Conservation (phyloP, 192 early-diverging fungal genomes). For the Podila clonocystis region DNA sequence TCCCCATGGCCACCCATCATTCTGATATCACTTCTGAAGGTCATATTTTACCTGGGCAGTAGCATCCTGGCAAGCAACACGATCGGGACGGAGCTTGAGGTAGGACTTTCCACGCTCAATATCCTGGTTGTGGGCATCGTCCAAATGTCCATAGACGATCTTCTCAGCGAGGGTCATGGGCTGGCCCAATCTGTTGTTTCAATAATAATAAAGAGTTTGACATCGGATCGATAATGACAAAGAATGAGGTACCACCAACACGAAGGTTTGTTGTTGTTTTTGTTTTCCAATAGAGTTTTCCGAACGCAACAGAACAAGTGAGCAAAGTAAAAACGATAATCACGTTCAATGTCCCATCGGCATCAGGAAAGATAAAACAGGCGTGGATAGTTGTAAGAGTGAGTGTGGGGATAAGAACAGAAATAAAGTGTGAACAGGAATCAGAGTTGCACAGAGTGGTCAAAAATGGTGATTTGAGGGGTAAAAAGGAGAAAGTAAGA, state of each 20-base stretch:
- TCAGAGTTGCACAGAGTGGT: background rate
- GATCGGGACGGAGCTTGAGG: constrained; percentile 96
- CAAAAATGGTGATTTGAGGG: background rate
- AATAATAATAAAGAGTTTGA: background rate
- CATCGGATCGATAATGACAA: background rate
- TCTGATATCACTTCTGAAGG: no score
- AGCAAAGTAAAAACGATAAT: background rate
- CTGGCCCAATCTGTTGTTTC: constrained; percentile 74
- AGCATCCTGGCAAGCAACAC: constrained; percentile 99
- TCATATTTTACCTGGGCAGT: constrained; percentile 76
- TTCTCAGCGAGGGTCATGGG: constrained; percentile 97
- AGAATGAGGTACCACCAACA: background rate
- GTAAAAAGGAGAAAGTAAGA: background rate
- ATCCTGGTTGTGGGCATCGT: constrained; percentile 94
- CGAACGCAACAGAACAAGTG: background rate
- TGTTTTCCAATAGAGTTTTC: background rate
- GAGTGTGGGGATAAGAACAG: background rate
- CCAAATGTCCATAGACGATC: constrained; percentile 98
- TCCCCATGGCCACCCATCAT: no score
- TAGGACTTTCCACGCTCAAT: constrained; percentile 93
- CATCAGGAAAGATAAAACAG: no score
- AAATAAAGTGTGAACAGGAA: background rate
- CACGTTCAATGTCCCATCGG: background rate
- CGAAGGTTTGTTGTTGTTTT: background rate
- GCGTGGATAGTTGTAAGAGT: no score